Conservation (phyloP, 2,329 filamentous ascomycete genomes). For the Coleophoma crateriformis region DNA sequence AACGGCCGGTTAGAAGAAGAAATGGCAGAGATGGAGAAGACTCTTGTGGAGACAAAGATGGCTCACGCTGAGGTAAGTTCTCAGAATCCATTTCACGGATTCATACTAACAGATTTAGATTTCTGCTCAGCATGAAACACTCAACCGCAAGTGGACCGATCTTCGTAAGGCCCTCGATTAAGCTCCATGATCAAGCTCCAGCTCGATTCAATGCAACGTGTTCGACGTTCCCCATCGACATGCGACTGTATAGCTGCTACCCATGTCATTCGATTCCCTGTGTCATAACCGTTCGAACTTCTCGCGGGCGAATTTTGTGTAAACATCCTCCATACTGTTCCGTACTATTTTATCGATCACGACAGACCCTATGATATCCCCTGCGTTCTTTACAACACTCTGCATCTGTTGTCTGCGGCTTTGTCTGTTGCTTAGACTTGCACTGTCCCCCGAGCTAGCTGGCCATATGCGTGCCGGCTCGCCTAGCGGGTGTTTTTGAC, state of each 20-base stretch:
- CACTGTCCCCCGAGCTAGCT: no score
- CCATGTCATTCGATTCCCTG: neutral
- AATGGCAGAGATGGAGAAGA: constrained; percentile 85
- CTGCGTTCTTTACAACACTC: no score
- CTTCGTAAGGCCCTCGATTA: constrained; percentile 49
- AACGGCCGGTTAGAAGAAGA: constrained; percentile 86
- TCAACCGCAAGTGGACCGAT: constrained; percentile 74
- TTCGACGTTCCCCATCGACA: no score
- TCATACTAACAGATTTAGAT: constrained; percentile 29
- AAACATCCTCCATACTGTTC: no score
- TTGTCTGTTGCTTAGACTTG: no score
- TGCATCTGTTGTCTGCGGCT: no score
- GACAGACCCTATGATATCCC: no score
- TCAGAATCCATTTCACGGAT: neutral
- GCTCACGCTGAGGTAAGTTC: constrained; percentile 84
- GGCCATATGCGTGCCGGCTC: no score
- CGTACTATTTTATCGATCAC: no score
- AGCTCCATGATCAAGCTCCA: constrained; percentile 15
- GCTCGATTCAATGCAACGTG: no score
- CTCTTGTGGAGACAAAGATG: constrained; percentile 92
- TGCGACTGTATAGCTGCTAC: neutral
- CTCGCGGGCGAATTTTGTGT: no score
- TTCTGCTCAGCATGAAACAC: constrained; percentile 54
- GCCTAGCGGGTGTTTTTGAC: no score
- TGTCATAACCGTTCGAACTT: neutral